Base-by-base conservation (phyloP, 306 rosid species). In the Quillaja saponaria region DNA sequence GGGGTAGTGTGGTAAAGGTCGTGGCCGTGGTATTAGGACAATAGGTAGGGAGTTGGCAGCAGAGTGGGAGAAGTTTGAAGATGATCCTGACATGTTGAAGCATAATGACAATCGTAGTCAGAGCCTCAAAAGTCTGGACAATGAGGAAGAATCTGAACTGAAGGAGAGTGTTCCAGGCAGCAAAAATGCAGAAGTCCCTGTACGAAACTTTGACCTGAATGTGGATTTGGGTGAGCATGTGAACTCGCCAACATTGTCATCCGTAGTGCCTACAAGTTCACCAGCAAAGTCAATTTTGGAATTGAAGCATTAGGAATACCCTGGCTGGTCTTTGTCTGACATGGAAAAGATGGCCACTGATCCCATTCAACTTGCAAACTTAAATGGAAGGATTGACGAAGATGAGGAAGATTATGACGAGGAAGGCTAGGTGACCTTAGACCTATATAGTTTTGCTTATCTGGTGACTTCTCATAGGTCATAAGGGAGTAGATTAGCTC, bases 381-480 rank as follows among this genome's bases (percentile, higher is more conserved):
- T 90, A 48, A 69, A 63, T 58, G 49, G 71, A 64, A 72, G 61
- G 45, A 40, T 79, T 20, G 92, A 84, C 25, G 91, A 86, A 64
- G 95, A 87, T 10, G 91, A 81, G 58, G 95, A 90, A 74, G 97
- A 90, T 73, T 90, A 90, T 41, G 95, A 87, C 51, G 90, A 78
- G 73, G 89, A 86, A 66, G n/a, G n/a, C n/a, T n/a, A n/a, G n/a
- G n/a, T n/a, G n/a, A n/a, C n/a, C n/a, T n/a, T n/a, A n/a, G n/a
- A n/a, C n/a, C n/a, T n/a, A n/a, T n/a, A n/a, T n/a, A n/a, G n/a
- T n/a, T n/a, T n/a, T n/a, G n/a, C n/a, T n/a, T n/a, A n/a, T n/a
- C n/a, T n/a, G n/a, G n/a, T n/a, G n/a, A n/a, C n/a, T n/a, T n/a
- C n/a, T n/a, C n/a, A n/a, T n/a, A n/a, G n/a, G n/a, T n/a, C n/a